A percentile compares a stretch with the other conserved stretches of the same genome.
phyloP scores from a whole-genome alignment of 1,284 basidiomycete genomes.

The Leccinum subfulvum region DNA sequence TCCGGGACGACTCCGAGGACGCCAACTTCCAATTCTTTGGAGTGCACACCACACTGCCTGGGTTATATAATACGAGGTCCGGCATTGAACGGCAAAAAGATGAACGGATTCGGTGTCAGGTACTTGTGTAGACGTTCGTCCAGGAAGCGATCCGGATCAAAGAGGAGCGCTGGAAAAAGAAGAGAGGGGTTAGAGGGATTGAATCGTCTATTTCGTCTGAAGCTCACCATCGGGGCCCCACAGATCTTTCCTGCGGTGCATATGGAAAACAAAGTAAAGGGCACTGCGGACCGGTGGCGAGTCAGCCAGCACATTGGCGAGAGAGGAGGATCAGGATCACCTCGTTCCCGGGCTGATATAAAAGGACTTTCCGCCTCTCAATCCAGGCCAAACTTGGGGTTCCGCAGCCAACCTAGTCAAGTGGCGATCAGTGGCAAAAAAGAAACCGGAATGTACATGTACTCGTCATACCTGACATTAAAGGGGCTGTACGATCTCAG shows the following conservation, averaged over 20 bases:
- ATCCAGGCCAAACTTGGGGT: constrained; percentile 20
- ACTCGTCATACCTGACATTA: constrained; percentile 39
- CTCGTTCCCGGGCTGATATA: constrained; percentile 24
- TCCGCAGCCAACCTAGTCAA: constrained; percentile 31
- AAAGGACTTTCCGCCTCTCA: constrained; percentile 23
- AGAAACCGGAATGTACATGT: background rate
- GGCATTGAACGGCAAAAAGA: no score
- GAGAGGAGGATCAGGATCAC: constrained; percentile 7
- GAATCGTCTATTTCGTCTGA: background rate
- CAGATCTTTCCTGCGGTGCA: constrained; percentile 37
- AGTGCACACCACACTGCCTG: no score
- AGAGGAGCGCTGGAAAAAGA: constrained; percentile 35
- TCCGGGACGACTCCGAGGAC: no score
- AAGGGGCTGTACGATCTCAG: constrained; percentile 40
- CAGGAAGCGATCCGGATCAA: constrained; percentile 53
- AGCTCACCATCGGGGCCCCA: constrained; percentile 37
- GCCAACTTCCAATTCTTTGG: no score
- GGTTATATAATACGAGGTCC: no score
- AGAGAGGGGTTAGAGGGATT: background rate
- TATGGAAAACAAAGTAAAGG: constrained; percentile 31
- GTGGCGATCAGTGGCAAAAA: constrained; percentile 7
- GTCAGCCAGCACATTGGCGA: background rate
- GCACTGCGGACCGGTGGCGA: constrained; percentile 15
- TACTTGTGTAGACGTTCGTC: constrained; percentile 37
- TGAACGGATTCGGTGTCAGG: constrained; percentile 4